Conservation (phyloP, 2,329 filamentous ascomycete species). For the Triangularia verruculosa region DNA sequence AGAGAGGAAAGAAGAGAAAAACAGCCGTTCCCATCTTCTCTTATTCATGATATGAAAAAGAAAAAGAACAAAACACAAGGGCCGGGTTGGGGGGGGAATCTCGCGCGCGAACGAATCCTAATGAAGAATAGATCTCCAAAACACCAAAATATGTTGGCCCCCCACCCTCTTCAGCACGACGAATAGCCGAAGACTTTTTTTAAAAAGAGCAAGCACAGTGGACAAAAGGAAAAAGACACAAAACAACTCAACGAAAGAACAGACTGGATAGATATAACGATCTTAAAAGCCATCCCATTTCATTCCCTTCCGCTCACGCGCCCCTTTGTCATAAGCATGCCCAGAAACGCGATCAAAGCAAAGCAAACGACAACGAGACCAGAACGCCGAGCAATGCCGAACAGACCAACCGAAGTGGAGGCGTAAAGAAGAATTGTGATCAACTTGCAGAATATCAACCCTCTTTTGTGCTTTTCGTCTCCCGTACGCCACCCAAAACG, state of each 20-base stretch:
- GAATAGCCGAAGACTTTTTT: conserved; percentile 1
- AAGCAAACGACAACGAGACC: conserved; percentile 18
- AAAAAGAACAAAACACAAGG: background rate
- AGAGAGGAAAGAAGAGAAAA: background rate
- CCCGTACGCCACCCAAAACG: conserved; percentile 19
- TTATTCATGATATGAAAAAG: background rate
- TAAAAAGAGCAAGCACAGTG: background rate
- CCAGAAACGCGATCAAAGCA: conserved; percentile 13
- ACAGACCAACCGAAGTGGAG: conserved; percentile 19
- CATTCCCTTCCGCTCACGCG: conserved; percentile 15
- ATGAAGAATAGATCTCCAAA: background rate
- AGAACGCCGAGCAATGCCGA: conserved; percentile 25
- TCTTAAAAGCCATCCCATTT: conserved; percentile 6
- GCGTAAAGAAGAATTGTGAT: conserved; percentile 9
- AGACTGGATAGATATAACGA: background rate
- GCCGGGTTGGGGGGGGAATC: background rate
- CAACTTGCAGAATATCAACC: conserved; percentile 15
- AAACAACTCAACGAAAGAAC: background rate
- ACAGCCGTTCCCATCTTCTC: background rate
- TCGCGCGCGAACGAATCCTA: background rate
- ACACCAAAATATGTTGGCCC: conserved; percentile 5
- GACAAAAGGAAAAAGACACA: background rate
- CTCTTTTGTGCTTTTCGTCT: conserved; percentile 21
- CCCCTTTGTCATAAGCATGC: conserved; percentile 17
- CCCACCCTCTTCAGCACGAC: background rate